phyloP scores from a whole-genome alignment of 345 rosid species.

The Mallotus nudiflorus region DNA sequence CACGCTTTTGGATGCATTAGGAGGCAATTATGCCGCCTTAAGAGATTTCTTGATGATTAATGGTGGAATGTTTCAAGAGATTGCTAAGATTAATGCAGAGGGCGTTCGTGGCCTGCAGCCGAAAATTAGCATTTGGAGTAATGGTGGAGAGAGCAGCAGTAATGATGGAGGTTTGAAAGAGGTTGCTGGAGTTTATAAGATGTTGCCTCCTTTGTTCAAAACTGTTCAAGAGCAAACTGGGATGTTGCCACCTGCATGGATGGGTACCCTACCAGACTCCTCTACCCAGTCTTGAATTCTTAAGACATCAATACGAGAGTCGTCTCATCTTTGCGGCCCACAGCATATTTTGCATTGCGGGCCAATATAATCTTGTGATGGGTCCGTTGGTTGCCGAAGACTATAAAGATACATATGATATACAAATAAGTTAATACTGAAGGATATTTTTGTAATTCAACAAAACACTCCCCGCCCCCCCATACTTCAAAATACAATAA shows the following conservation, averaged over 20 bases:
- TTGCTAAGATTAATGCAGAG: conserved; percentile 58
- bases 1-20: conserved; percentile 53
- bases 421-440: no score
- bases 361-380: no score
- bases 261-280: conserved; percentile 40
- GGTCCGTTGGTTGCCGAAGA: no score
- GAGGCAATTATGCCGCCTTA: conserved; percentile 51
- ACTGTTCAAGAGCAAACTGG: conserved; percentile 85
- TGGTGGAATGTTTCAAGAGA: conserved; percentile 47
- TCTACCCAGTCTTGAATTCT: not conserved
- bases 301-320: no score
- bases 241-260: conserved; percentile 71
- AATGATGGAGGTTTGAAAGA: conserved; percentile 46
- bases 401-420: no score
- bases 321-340: no score
- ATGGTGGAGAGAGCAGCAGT: conserved; percentile 7
- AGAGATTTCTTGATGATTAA: conserved; percentile 69
- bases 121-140: conserved; percentile 71
- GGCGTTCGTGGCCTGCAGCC: conserved; percentile 66
- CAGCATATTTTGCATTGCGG: no score
- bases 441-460: no score
- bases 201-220: conserved; percentile 69
- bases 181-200: conserved; percentile 63
- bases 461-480: no score
- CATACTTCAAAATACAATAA: no score